Percentiles rank a stretch among this genome's conserved stretches.
Conservation (phyloP, 2,329 filamentous ascomycete genomes). For the Ophidiomyces ophidiicola region DNA sequence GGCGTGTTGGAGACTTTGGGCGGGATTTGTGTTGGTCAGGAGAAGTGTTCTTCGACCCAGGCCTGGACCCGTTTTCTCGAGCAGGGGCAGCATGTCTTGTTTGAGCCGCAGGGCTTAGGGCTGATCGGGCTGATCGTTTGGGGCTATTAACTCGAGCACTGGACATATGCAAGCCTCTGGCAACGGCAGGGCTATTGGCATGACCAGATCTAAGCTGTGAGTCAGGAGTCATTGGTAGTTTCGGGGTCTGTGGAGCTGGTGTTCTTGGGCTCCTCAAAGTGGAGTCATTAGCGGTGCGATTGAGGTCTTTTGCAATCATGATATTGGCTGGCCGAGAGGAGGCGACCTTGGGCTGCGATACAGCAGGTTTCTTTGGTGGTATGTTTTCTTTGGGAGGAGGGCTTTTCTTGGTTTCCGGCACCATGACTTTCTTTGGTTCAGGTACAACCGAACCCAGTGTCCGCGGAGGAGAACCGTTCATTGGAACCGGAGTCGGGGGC, state of each 20-base stretch:
- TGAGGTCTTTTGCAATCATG: slow-evolving; percentile 20
- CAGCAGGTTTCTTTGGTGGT: background rate
- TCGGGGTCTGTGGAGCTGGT: slow-evolving; percentile 18
- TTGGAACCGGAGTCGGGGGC: slow-evolving; percentile 8
- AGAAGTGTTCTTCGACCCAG: slow-evolving; percentile 16
- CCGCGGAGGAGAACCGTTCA: slow-evolving; percentile 4
- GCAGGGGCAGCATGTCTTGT: slow-evolving; percentile 6
- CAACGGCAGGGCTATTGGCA: slow-evolving; percentile 20
- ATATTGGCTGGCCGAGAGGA: slow-evolving; percentile 23
- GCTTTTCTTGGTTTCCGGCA: slow-evolving; percentile 8
- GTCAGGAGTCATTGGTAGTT: slow-evolving; percentile 15
- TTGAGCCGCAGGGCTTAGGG: slow-evolving; percentile 19
- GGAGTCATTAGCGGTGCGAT: slow-evolving; percentile 16
- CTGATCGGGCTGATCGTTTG: slow-evolving; percentile 19
- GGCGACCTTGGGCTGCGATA: slow-evolving; percentile 15
- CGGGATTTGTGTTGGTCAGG: slow-evolving; percentile 22
- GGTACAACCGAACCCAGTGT: slow-evolving; percentile 6
- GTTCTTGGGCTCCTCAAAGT: slow-evolving; percentile 11
- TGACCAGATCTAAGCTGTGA: slow-evolving; percentile 9
- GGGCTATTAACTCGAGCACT: slow-evolving; percentile 12
- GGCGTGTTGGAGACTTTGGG: slow-evolving; percentile 31
- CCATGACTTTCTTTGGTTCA: slow-evolving; percentile 4
- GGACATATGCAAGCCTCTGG: slow-evolving; percentile 23
- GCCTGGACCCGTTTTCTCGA: slow-evolving; percentile 17
- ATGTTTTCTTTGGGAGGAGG: slow-evolving; percentile 12